Percentiles rank a stretch among this genome's conserved stretches.
phyloP scores from a whole-genome alignment of 345 rosid species.

The Populus nigra region DNA sequence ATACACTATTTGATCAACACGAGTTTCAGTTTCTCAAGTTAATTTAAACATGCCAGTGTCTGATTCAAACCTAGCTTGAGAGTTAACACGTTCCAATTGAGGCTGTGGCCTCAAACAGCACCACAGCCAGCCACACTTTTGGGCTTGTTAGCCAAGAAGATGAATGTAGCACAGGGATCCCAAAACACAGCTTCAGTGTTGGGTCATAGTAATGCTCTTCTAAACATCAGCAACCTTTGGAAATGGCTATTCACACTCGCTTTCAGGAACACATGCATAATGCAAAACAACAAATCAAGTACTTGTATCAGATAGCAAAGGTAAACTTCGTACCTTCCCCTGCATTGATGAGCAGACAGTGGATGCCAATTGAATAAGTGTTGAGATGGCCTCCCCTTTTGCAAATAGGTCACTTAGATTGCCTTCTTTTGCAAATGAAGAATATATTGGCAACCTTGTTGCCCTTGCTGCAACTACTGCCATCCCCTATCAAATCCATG shows the following conservation, averaged over 20 bases:
- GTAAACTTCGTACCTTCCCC: conserved; percentile 58
- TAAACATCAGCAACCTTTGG: not conserved
- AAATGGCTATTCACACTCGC: not conserved
- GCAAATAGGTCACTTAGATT: conserved; percentile 96
- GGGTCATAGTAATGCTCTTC: not conserved
- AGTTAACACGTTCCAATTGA: not conserved
- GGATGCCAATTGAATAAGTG: conserved; percentile 91
- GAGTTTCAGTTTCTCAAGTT: not conserved
- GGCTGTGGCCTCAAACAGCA: not conserved
- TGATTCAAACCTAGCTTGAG: not conserved
- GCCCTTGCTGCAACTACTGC: conserved; percentile 98
- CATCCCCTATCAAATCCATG: conserved; percentile 65
- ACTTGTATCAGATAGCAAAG: not conserved
- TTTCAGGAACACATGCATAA: not conserved
- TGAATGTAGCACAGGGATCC: not conserved
- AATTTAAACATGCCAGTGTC: not conserved
- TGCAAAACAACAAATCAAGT: not conserved
- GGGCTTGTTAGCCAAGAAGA: not conserved
- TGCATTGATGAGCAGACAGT: conserved; percentile 84
- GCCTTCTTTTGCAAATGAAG: conserved; percentile 97
- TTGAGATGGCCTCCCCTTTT: conserved; percentile 97
- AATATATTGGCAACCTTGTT: conserved; percentile 86
- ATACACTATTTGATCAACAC: not conserved
- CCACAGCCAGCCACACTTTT: not conserved
- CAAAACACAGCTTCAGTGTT: not conserved